Conservation (phyloP, 257 asterid species). For the Gentiana straminea region DNA sequence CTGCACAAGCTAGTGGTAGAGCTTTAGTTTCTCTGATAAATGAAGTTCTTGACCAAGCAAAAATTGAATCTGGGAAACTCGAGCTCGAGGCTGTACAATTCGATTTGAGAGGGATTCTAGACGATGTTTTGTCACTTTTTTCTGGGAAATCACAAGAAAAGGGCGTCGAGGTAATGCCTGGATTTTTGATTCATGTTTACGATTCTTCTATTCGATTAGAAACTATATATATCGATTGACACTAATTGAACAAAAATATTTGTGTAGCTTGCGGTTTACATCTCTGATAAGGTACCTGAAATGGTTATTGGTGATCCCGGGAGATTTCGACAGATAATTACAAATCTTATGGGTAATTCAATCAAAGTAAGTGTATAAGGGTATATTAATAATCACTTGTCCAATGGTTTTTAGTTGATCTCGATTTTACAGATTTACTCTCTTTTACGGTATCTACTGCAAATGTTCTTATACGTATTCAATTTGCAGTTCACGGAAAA, state of each 20-base stretch:
- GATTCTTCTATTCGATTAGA: slow-evolving; percentile 17
- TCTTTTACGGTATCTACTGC: neutral
- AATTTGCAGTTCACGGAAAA: slow-evolving; percentile 75
- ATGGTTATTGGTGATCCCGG: slow-evolving; percentile 88
- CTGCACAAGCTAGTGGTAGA: slow-evolving; percentile 96
- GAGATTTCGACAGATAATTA: slow-evolving; percentile 81
- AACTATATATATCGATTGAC: neutral
- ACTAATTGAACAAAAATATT: slow-evolving; percentile 5
- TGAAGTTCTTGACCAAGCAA: slow-evolving; percentile 90
- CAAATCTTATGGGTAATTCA: slow-evolving; percentile 89
- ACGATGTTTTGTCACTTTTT: slow-evolving; percentile 50
- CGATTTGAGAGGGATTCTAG: slow-evolving; percentile 32
- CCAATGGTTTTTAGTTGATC: no score
- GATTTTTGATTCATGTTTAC: no score
- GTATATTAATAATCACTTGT: no score
- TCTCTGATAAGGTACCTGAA: slow-evolving; percentile 72
- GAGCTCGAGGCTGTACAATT: slow-evolving; percentile 78
- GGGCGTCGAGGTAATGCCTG: slow-evolving; percentile 68
- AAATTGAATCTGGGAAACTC: slow-evolving; percentile 92
- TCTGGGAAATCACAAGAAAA: slow-evolving; percentile 83
- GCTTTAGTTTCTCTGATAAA: slow-evolving; percentile 95
- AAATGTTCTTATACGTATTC: neutral
- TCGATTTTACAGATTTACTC: no score
- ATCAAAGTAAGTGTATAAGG: slow-evolving; percentile 56
- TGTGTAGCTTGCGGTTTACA: slow-evolving; percentile 82